Evolutionary conservation across 148 eudicot species (phyloP).

Genomic region (Rhododendron griersonianum): DNA sequence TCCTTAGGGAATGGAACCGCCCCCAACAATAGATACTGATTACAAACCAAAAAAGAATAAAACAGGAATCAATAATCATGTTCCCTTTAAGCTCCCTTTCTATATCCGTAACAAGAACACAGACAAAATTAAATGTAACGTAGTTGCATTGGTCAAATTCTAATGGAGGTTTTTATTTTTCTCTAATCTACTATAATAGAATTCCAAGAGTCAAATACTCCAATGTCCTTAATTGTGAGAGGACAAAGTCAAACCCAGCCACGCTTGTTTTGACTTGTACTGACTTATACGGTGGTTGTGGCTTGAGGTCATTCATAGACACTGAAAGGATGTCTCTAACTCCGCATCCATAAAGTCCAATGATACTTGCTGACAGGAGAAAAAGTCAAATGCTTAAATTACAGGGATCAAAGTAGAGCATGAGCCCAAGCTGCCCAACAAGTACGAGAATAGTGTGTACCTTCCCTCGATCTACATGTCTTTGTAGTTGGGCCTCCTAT

Average conservation of each 20-base stretch:
- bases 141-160: neutral
- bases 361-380: neutral
- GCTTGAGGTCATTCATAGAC: neutral
- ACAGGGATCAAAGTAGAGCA: neutral
- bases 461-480: neutral
- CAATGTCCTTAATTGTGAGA: neutral
- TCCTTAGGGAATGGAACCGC: constrained; percentile 79
- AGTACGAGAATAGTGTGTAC: neutral
- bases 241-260: neutral
- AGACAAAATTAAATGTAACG: neutral
- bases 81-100: neutral
- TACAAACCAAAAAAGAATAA: constrained; percentile 1
- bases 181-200: neutral
- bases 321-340: neutral
- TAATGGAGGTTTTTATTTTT: neutral
- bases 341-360: neutral
- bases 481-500: neutral
- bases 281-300: neutral
- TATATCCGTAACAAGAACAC: neutral
- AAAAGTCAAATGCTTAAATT: neutral
- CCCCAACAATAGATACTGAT: constrained; percentile 58
- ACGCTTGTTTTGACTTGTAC: too few species aligned
- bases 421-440: neutral
- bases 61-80: neutral
- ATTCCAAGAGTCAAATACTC: neutral